Percentiles rank a stretch among this genome's conserved stretches.
These are phyloP conservation scores for Paramecium biaurelia DNA, from an alignment of 73 alveolate genomes.

Conservation along the genomic window DNA sequence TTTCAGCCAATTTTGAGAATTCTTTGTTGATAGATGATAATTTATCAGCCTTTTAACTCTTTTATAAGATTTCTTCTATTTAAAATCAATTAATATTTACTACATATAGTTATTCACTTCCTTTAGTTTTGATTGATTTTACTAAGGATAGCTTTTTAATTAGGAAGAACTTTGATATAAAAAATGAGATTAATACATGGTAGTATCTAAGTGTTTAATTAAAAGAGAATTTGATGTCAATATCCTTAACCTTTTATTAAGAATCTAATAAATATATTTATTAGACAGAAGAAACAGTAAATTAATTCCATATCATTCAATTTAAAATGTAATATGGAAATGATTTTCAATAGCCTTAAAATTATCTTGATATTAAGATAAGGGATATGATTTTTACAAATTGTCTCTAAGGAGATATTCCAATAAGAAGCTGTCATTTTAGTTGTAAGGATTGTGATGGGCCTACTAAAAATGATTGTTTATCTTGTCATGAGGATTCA, in stretches of 20 bases:
- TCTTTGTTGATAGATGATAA: too few species aligned
- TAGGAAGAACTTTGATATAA: background rate
- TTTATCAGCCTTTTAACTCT: background rate
- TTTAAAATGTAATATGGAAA: background rate
- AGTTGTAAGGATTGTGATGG: background rate
- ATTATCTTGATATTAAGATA: background rate
- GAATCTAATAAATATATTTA: too few species aligned
- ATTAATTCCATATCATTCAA: background rate
- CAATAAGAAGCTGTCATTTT: background rate
- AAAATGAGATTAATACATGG: background rate
- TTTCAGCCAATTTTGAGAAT: background rate
- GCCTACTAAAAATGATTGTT: background rate
- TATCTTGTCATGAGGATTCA: background rate
- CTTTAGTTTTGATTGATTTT: background rate
- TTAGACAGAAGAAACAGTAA: background rate
- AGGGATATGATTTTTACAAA: background rate
- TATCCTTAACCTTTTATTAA: too few species aligned
- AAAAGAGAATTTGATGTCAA: too few species aligned
- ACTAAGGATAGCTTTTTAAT: too few species aligned
- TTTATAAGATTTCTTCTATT: background rate
- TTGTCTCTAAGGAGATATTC: background rate
- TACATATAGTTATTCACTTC: background rate
- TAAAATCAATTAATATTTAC: background rate
- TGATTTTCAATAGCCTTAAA: background rate
- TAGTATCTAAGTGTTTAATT: too few species aligned